Evolutionary conservation across 2,329 filamentous ascomycete species (phyloP), one percentile per base, ranked within the genome.

Genomic region (Penicillium janthinellum): DNA sequence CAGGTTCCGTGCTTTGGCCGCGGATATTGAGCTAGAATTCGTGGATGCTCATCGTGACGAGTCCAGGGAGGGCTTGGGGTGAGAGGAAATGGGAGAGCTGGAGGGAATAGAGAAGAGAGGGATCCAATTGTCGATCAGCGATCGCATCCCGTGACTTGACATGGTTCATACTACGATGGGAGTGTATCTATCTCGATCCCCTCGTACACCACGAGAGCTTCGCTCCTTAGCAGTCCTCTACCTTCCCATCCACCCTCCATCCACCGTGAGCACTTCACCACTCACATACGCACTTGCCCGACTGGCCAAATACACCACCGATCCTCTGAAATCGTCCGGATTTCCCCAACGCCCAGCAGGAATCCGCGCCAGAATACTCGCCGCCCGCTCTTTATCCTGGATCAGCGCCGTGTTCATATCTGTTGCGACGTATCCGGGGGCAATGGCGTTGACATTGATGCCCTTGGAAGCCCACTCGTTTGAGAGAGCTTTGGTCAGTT

Each of bases 371-470:
- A 90, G 83, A 68, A 96, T 96, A 71, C 88, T 88, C 64, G 82
- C 85, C 61, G 89, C 82, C 39, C 92, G 80, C 64, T 84, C 85
- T 68, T 84, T 77, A 74, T 96, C 88, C 55, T 87, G 84, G 39
- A 96, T 85, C 71, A 96, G 76, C 2, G 91, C 92, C 66, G 83
- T 84, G 74, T 96, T 96, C 93, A 96, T 96, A 60, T 96, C 92
- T n/a, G 92, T 96, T 52, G 86, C 90, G 68, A 96, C 91, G 76
- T 96, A 96, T 0, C 92, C 92, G 0, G 92, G 92, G 2, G 92
- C 92, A 71, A 96, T 91, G 7, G 90, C 91, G 75, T 96, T 96
- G 42, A 96, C 44, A 31, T 31, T 47, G 44, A 47, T 47, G 2
- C 44, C 44, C 44, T 47, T 31, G 22, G 44, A 47, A 4, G 28